Evolutionary conservation across 768 basidiomycete genomes (phyloP).

Genomic region (Auricularia sp.): DNA sequence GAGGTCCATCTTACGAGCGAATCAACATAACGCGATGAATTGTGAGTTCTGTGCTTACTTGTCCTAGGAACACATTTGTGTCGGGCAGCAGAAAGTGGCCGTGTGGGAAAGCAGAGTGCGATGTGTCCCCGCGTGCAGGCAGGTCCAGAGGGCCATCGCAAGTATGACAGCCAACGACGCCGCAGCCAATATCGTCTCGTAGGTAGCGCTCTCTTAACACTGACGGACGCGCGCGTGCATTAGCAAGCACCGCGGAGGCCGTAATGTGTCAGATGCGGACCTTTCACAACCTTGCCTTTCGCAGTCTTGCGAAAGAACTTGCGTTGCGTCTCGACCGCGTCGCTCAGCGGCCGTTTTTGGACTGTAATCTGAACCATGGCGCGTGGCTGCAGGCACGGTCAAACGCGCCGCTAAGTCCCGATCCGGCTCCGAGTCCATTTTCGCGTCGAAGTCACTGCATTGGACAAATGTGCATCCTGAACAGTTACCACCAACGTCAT

Average conservation of each 20-base stretch:
- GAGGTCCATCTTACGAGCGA: slow-evolving; percentile 71
- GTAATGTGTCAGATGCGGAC: slow-evolving; percentile 28
- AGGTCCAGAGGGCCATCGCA: slow-evolving; percentile 43
- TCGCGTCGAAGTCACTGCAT: not conserved
- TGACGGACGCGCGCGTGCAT: slow-evolving; percentile 16
- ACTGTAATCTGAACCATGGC: slow-evolving; percentile 55
- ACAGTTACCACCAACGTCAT: not conserved
- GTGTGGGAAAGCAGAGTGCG: slow-evolving; percentile 45
- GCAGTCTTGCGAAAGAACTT: slow-evolving; percentile 97
- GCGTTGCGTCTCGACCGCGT: slow-evolving; percentile 68
- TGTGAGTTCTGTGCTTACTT: slow-evolving; percentile 35
- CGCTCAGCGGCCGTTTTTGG: slow-evolving; percentile 56
- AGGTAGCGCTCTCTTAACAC: slow-evolving; percentile 92
- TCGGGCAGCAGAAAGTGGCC: slow-evolving; percentile 86
- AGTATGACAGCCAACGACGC: slow-evolving; percentile 55
- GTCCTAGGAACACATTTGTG: slow-evolving; percentile 88
- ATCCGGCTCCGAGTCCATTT: not conserved
- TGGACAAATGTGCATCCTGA: too few species aligned
- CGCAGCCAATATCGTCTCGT: slow-evolving; percentile 83
- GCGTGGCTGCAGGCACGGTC: not conserved
- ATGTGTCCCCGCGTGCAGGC: slow-evolving; percentile 45
- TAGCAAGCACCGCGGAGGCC: slow-evolving; percentile 2
- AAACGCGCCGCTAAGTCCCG: not conserved
- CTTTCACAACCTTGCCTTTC: slow-evolving; percentile 86
- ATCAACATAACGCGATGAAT: slow-evolving; percentile 2